phyloP scores from a whole-genome alignment of 768 basidiomycete species.

The Trichaptum fuscoviolaceum region DNA sequence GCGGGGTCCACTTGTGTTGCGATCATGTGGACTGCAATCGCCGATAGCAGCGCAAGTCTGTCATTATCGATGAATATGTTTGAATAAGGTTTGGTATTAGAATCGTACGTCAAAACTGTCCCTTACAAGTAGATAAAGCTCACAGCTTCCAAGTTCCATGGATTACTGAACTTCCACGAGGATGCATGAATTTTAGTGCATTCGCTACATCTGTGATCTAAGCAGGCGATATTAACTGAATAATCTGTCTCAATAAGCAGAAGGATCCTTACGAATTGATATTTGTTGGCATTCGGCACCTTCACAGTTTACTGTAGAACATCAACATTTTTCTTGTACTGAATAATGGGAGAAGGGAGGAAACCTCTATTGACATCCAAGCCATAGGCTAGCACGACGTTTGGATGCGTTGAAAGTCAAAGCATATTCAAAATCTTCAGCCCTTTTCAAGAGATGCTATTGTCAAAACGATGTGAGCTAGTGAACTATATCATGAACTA shows the following conservation, averaged over 20 bases:
- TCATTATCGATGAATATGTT: not conserved
- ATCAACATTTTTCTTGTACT: not conserved
- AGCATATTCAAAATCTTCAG: not conserved
- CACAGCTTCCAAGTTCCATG: conserved; percentile 4
- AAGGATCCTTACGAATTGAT: not conserved
- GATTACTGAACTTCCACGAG: not conserved
- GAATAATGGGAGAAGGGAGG: not conserved
- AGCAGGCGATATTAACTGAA: not conserved
- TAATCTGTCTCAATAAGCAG: not conserved
- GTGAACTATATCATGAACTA: too few relatives aligned
- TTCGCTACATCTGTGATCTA: not conserved
- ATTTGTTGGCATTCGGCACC: not conserved
- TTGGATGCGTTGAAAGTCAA: not conserved
- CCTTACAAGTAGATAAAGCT: not conserved
- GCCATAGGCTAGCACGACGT: not conserved
- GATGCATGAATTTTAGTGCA: not conserved
- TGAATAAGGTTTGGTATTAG: too few relatives aligned
- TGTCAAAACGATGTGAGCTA: too few relatives aligned
- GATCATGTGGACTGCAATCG: not conserved
- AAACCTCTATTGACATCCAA: not conserved
- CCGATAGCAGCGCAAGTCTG: not conserved
- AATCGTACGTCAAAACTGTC: too few relatives aligned
- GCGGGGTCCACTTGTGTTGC: not conserved
- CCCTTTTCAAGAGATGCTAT: not conserved
- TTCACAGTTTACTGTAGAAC: not conserved